phyloP scores from a whole-genome alignment of 2,329 filamentous ascomycete genomes.

The Lizonia empirigonia region DNA sequence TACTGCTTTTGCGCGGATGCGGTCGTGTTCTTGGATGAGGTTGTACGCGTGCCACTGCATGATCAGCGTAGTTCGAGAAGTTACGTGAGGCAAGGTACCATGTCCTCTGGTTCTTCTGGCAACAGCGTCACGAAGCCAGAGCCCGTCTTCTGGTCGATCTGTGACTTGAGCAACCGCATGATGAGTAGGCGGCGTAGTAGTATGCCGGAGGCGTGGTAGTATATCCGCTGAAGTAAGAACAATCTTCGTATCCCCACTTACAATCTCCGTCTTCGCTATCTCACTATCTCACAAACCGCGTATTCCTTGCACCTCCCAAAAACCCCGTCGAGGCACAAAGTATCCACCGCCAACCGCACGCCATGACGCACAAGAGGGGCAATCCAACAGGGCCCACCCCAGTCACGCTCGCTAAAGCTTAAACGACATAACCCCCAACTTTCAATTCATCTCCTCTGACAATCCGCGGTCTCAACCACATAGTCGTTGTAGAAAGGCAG shows the following conservation, averaged over 20 bases:
- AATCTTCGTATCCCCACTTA: too few species aligned
- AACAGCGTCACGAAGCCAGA: conserved; percentile 68
- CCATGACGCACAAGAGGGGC: conserved; percentile 26
- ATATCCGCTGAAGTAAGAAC: too few species aligned
- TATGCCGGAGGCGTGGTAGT: too few species aligned
- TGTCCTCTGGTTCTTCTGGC: conserved; percentile 76
- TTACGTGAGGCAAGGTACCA: conserved; percentile 55
- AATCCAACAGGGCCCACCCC: not conserved
- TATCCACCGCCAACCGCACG: conserved; percentile 8
- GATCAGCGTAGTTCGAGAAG: not conserved
- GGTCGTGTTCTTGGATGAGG: conserved; percentile 69
- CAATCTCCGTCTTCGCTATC: too few species aligned
- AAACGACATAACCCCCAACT: conserved; percentile 8
- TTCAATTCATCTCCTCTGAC: too few species aligned
- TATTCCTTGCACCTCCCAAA: too few species aligned
- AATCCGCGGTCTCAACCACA: too few species aligned
- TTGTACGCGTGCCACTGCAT: conserved; percentile 78
- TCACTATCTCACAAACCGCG: too few species aligned
- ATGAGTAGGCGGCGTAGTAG: too few species aligned
- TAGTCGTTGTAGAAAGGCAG: too few species aligned
- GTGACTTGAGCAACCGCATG: conserved; percentile 72
- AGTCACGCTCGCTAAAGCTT: conserved; percentile 5
- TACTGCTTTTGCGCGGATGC: conserved; percentile 68
- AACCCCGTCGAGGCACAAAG: not conserved
- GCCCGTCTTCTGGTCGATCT: conserved; percentile 67